Percentiles rank a stretch among this genome's conserved stretches.
Evolutionary conservation across 495 filamentous ascomycete genomes (phyloP).

Genomic region (Pyrenula massariospora): DNA sequence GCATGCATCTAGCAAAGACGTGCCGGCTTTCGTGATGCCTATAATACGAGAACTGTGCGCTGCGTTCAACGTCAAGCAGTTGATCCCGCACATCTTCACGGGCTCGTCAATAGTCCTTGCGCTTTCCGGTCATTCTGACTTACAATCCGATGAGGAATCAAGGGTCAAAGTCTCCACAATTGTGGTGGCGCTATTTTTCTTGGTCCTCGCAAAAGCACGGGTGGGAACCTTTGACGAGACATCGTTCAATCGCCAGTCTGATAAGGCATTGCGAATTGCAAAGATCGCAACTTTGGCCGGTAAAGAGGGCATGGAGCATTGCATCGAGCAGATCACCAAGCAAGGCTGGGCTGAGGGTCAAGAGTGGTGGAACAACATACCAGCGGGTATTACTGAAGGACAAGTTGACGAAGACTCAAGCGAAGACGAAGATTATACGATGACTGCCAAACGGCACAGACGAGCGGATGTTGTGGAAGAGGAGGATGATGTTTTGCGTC

Average conservation of each 20-base stretch:
- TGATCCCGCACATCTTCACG: constrained; percentile 52
- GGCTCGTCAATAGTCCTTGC: constrained; percentile 47
- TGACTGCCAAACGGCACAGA: constrained; percentile 13
- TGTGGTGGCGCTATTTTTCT: constrained; percentile 60
- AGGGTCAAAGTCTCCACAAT: constrained; percentile 24
- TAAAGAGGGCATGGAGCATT: constrained; percentile 44
- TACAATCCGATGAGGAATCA: constrained; percentile 19
- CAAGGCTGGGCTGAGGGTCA: constrained; percentile 48
- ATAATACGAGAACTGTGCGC: constrained; percentile 55
- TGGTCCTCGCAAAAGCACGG: constrained; percentile 30
- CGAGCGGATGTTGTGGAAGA: constrained; percentile 14
- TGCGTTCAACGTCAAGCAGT: constrained; percentile 40
- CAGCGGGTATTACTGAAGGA: constrained; percentile 12
- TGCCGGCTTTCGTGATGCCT: constrained; percentile 57
- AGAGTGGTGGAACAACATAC: constrained; percentile 57
- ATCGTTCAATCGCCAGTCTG: constrained; percentile 16
- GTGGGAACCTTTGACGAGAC: constrained; percentile 32
- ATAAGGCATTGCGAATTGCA: background rate
- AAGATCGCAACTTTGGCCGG: constrained; percentile 9
- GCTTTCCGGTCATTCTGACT: constrained; percentile 13
- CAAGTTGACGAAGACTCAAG: background rate
- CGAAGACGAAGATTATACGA: background rate
- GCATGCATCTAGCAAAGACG: constrained; percentile 23
- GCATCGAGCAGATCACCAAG: constrained; percentile 43
- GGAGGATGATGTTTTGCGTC: constrained; percentile 32